Conservation (phyloP, 129 eudicot species). For the Centrapalus pauciflorus region DNA sequence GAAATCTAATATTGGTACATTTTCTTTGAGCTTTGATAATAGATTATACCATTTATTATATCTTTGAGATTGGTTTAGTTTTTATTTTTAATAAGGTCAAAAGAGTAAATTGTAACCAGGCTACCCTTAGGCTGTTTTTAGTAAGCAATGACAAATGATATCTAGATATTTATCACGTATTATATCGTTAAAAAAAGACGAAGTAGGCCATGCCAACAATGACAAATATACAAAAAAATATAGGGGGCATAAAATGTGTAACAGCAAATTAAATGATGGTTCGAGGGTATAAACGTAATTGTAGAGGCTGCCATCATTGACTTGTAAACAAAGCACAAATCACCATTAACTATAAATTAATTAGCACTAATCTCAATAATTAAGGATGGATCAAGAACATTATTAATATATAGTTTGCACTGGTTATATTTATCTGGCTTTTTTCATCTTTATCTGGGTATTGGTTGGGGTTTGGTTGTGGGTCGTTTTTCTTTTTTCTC, state of each 20-base stretch:
- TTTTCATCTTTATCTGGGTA: conserved; percentile 17
- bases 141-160: conserved; percentile 16
- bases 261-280: background rate
- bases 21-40: too few relatives aligned
- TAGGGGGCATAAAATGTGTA: conserved; percentile 11
- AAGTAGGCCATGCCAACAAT: conserved; percentile 24
- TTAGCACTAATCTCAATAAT: conserved; percentile 22
- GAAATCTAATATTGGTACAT: too few relatives aligned
- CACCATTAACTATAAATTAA: conserved; percentile 14
- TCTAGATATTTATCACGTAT: conserved; percentile 19
- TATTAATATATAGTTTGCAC: conserved; percentile 17
- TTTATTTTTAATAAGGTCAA: too few relatives aligned
- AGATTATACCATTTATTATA: too few relatives aligned
- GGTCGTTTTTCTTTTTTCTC: background rate
- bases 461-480: conserved; percentile 19
- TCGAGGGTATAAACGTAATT: conserved; percentile 21
- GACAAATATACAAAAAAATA: conserved; percentile 21
- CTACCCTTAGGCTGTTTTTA: background rate
- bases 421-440: conserved; percentile 12
- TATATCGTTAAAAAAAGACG: background rate
- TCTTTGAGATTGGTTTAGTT: too few relatives aligned
- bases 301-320: conserved; percentile 12
- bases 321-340: conserved; percentile 20
- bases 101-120: background rate
- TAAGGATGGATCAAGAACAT: conserved; percentile 17